phyloP scores from a whole-genome alignment of 2,329 filamentous ascomycete species.

The Metarhizium rileyi region DNA sequence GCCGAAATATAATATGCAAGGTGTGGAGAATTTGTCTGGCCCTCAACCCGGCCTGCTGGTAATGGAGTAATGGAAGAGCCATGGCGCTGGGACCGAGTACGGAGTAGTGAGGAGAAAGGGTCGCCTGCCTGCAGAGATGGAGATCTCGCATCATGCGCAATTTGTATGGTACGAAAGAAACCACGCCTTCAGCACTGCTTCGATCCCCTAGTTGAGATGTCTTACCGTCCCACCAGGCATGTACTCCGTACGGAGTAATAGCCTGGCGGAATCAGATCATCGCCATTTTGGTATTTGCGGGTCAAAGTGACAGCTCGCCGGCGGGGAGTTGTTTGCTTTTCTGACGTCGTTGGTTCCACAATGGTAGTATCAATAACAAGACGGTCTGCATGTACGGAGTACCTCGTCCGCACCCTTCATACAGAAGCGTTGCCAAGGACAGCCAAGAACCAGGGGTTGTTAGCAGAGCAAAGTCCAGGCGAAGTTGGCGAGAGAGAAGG shows the following conservation, averaged over 20 bases:
- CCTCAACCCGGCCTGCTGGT: not conserved
- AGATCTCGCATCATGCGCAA: not conserved
- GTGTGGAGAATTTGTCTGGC: not conserved
- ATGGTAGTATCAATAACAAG: too few species aligned
- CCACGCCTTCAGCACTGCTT: not conserved
- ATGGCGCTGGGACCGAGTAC: not conserved
- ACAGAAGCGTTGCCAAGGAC: not conserved
- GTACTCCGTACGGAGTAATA: too few species aligned
- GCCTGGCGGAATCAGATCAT: not conserved
- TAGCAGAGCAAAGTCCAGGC: not conserved
- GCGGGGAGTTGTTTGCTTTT: slow-evolving; percentile 12
- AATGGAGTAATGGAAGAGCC: not conserved
- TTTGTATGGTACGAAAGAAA: not conserved
- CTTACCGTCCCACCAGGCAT: not conserved
- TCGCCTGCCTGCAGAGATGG: not conserved
- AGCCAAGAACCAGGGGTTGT: not conserved
- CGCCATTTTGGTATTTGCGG: not conserved
- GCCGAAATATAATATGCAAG: not conserved
- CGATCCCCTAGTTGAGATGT: too few species aligned
- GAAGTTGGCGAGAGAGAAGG: too few species aligned
- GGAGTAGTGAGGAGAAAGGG: not conserved
- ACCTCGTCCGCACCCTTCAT: not conserved
- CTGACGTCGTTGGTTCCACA: not conserved
- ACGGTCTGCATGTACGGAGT: too few species aligned
- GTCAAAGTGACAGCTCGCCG: slow-evolving; percentile 16